Evolutionary conservation across 1,284 basidiomycete species (phyloP).

Genomic region (Leucoagaricus sp.): DNA sequence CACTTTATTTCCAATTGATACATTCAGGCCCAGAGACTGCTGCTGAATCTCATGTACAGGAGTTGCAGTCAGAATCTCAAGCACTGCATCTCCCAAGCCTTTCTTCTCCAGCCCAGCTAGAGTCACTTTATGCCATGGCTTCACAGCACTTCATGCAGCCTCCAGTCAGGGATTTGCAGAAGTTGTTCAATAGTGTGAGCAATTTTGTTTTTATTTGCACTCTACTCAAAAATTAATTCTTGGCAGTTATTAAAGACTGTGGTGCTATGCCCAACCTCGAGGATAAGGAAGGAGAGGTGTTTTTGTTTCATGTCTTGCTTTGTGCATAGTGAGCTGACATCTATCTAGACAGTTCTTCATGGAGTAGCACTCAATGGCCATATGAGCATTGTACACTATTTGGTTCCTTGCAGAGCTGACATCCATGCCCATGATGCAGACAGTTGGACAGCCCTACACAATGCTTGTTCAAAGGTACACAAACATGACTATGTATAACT

Average conservation of each 20-base stretch:
- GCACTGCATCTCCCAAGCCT: conserved; percentile 35
- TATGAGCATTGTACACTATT: conserved; percentile 63
- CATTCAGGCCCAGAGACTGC: neutral
- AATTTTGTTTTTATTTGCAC: conserved; percentile 6
- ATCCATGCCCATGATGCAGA: conserved; percentile 78
- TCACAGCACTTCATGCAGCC: conserved; percentile 82
- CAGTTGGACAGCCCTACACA: conserved; percentile 88
- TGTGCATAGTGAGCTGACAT: conserved; percentile 8
- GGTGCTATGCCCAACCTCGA: conserved; percentile 90
- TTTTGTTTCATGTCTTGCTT: conserved; percentile 19
- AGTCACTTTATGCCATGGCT: conserved; percentile 79
- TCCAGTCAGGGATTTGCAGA: conserved; percentile 79
- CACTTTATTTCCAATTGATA: neutral
- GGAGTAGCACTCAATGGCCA: conserved; percentile 85
- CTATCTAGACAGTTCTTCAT: conserved; percentile 83
- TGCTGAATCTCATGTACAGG: too few relatives aligned
- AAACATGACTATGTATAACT: too few relatives aligned
- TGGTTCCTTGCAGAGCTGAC: conserved; percentile 69
- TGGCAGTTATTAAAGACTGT: conserved; percentile 73
- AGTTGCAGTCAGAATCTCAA: too few relatives aligned
- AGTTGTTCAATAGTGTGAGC: conserved; percentile 79
- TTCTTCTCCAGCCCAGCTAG: conserved; percentile 74
- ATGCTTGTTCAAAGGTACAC: conserved; percentile 82
- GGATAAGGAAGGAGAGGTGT: conserved; percentile 87
- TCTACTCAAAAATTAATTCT: conserved; percentile 11